Evolutionary conservation across 177 flowering plant species (phyloP).

Genomic region (Tripterygium wilfordii): DNA sequence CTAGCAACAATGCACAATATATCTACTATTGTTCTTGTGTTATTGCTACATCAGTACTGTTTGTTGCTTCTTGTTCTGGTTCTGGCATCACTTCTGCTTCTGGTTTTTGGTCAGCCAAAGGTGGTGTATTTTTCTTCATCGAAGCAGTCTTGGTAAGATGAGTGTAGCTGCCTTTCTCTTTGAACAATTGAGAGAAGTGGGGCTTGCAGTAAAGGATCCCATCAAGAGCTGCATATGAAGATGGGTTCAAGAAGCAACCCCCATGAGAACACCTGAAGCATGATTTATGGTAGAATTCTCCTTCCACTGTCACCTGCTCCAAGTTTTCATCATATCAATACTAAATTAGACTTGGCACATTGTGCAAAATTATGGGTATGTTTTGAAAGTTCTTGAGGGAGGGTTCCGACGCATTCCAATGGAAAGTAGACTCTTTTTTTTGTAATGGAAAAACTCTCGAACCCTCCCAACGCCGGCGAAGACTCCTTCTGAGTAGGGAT

Average conservation of each 20-base stretch:
- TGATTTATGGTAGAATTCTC: constrained; percentile 61
- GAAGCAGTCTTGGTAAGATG: constrained; percentile 47
- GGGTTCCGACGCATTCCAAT: no score
- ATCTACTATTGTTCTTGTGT: no score
- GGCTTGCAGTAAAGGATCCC: constrained; percentile 78
- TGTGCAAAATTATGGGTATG: no score
- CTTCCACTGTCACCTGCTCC: constrained; percentile 70
- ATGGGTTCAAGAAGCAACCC: constrained; percentile 57
- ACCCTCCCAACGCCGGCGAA: no score
- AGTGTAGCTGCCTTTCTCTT: constrained; percentile 67
- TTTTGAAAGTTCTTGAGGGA: no score
- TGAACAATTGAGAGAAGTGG: constrained; percentile 77
- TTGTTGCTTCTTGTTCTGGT: background rate
- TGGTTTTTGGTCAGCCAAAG: background rate
- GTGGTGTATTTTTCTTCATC: constrained; percentile 22
- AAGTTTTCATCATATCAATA: no score
- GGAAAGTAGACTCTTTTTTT: no score
- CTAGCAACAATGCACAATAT: no score
- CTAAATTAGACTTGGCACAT: no score
- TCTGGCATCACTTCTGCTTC: background rate
- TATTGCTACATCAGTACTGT: no score
- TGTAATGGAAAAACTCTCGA: no score
- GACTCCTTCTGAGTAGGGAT: no score
- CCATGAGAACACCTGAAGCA: constrained; percentile 82
- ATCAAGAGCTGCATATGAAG: constrained; percentile 68